Evolutionary conservation across 73 alveolate species (phyloP).

Genomic region (Paramecium bursaria): DNA sequence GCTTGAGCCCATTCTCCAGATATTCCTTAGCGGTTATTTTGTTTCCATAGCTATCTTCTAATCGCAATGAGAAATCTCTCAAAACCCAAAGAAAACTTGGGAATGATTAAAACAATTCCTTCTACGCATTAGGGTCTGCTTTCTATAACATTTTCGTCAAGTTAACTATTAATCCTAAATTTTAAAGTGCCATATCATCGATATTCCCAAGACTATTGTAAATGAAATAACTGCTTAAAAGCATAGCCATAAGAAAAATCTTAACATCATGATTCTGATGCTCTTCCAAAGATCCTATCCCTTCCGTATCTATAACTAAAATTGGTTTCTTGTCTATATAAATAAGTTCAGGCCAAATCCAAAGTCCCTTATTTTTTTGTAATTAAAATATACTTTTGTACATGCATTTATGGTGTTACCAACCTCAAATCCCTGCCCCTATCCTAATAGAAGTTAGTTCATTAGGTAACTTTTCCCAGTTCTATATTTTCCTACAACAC

Average conservation of each 20-base stretch:
- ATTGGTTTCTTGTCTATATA: constrained; percentile 25
- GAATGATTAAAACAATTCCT: constrained; percentile 71
- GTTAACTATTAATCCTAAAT: constrained; percentile 87
- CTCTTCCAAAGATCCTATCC: constrained; percentile 93
- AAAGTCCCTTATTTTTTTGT: constrained; percentile 69
- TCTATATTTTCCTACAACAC: constrained; percentile 80
- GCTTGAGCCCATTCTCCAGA: constrained; percentile 86
- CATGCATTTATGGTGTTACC: constrained; percentile 91
- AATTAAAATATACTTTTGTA: constrained; percentile 71
- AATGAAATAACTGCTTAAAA: constrained; percentile 82
- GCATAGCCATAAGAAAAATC: constrained; percentile 86
- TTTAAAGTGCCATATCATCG: constrained; percentile 87
- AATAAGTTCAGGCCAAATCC: constrained; percentile 77
- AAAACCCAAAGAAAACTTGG: constrained; percentile 71
- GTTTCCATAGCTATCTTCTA: constrained; percentile 85
- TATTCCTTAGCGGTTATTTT: constrained; percentile 89
- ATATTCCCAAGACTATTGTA: constrained; percentile 92
- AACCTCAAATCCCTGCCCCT: constrained; percentile 80
- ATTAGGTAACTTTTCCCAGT: constrained; percentile 81
- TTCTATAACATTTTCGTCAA: constrained; percentile 91
- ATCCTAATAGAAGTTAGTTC: constrained; percentile 49
- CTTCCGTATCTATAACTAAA: constrained; percentile 93
- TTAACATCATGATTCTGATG: constrained; percentile 88
- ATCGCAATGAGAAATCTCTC: constrained; percentile 87
- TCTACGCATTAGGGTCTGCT: constrained; percentile 67